Evolutionary conservation across 208 protist genomes (phyloP), one percentile per base, ranked within the genome.

Genomic region (Phytomonas sp.): DNA sequence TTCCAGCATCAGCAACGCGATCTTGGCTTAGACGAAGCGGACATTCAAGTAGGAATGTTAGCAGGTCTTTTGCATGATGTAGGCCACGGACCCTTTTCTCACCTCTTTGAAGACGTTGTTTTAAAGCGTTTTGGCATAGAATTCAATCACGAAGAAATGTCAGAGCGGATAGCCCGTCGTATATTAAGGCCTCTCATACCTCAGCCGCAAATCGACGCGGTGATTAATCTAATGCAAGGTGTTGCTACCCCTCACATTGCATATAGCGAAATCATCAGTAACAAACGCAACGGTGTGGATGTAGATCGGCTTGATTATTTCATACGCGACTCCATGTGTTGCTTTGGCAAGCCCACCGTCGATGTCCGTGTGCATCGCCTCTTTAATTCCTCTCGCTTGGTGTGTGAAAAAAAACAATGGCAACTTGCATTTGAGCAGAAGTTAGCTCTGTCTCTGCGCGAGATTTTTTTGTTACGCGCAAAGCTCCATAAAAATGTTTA

Each of bases 231-330:
- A 62, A 93, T 95, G 87, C 77, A 75, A 23, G 89, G 89, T 36
- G 62, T 40, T 37, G 43, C 75, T 1, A 66, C 65, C 53, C 62
- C 70, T 15, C 56, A 72, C 9, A 72, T 88, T 46, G 75, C 77
- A 17, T 93, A 94, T 72, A 77, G 78, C 40, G 84, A 93, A 53
- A 84, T 96, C 64, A 81, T 96, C 70, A 89, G 80, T 75, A 96
- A 96, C 85, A 90, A 95, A 69, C 84, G 94, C 23, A 98, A 96
- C 72, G 93, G 90, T 43, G 85, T 99, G 51, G 98, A 99, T 74
- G 97, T 99, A 46, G 98, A 99, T 69, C 96, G 97, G 59, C 87
- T 98, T 15, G 98, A 99, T 77, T 99, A 99, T 75, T 88, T 99
- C 37, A 82, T 93, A 7, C 87, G 98, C 60, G 98, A 99, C 73